phyloP scores from a whole-genome alignment of 352 stramenopile genomes.

The Phytophthora ramorum region DNA sequence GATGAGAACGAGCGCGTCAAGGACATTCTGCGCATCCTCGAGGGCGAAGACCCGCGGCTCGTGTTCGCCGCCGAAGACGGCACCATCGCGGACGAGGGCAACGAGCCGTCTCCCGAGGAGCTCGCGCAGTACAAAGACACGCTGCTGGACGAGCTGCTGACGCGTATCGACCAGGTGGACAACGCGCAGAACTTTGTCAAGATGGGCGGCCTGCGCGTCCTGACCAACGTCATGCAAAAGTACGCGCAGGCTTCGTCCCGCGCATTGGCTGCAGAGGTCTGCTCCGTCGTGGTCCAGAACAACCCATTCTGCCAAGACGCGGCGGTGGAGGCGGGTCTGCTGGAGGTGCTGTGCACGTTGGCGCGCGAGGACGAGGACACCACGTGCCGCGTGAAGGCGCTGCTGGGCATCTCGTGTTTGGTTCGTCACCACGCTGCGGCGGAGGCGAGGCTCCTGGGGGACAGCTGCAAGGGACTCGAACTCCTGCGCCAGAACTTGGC shows the following conservation, averaged over 20 bases:
- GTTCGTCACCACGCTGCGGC: constrained; percentile 74
- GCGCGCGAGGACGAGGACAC: constrained; percentile 65
- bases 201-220: constrained; percentile 70
- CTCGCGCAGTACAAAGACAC: constrained; percentile 82
- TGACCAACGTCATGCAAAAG: constrained; percentile 68
- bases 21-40: constrained; percentile 84
- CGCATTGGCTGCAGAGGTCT: constrained; percentile 77
- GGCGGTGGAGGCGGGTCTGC: constrained; percentile 59
- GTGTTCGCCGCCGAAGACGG: constrained; percentile 68
- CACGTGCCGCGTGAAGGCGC: constrained; percentile 76
- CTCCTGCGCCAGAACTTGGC: constrained; percentile 67
- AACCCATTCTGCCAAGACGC: constrained; percentile 86
- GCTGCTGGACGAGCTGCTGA: constrained; percentile 86
- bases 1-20: constrained; percentile 87
- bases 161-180: constrained; percentile 89
- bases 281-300: constrained; percentile 87
- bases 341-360: constrained; percentile 75
- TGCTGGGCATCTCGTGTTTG: constrained; percentile 86
- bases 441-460: constrained; percentile 65
- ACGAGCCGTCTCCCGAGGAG: constrained; percentile 62
- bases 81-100: constrained; percentile 40
- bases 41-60: constrained; percentile 73
- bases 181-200: constrained; percentile 91
- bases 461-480: constrained; percentile 60
- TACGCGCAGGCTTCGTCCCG: constrained; percentile 59